phyloP scores from a whole-genome alignment of 345 rosid species.

The Turritis glabra region DNA sequence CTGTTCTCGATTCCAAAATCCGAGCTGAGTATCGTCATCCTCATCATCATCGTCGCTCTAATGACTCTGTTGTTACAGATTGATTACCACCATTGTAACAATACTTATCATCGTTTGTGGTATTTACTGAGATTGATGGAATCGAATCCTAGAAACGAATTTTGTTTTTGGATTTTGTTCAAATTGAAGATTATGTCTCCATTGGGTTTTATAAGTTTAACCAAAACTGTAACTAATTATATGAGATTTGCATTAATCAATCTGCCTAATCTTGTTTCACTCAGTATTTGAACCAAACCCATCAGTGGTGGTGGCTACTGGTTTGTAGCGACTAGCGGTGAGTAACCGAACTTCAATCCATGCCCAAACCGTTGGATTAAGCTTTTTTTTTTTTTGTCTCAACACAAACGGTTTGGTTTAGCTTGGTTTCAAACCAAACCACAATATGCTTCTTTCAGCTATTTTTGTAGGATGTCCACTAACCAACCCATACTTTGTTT shows the following conservation, averaged over 20 bases:
- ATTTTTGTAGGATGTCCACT: no score
- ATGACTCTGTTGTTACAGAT: constrained; percentile 22
- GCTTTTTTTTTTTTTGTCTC: background rate
- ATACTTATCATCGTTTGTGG: background rate
- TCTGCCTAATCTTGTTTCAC: background rate
- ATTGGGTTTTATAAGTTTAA: background rate
- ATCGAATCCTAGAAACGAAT: no score
- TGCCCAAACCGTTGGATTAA: no score
- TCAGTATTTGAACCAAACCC: no score
- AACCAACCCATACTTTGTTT: no score
- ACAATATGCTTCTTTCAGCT: background rate
- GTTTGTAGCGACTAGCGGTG: no score
- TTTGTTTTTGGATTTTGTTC: background rate
- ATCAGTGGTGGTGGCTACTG: no score
- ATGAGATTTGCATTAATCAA: background rate
- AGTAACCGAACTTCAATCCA: no score
- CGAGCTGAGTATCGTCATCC: constrained; percentile 43
- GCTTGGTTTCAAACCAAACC: background rate
- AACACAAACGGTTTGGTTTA: background rate
- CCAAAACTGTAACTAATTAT: background rate
- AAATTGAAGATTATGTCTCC: background rate
- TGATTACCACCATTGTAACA: background rate
- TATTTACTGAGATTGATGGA: background rate
- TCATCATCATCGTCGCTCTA: constrained; percentile 24
- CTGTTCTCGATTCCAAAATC: constrained; percentile 69